phyloP scores from a whole-genome alignment of 2,329 filamentous ascomycete species.

The Sclerotinia minor region DNA sequence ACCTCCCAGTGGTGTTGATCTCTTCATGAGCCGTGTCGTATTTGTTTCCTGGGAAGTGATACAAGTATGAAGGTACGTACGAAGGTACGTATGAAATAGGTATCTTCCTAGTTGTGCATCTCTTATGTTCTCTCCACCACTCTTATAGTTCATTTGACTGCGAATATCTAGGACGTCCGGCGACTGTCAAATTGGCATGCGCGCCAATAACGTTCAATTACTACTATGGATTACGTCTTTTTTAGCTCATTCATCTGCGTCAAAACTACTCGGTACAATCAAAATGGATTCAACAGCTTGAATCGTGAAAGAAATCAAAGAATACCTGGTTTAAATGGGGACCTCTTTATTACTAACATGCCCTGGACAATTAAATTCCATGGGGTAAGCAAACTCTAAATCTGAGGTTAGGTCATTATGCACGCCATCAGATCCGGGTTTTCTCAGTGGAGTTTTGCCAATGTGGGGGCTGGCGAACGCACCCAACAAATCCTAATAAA shows the following conservation, averaged over 20 bases:
- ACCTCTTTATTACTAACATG: neutral
- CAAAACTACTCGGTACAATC: neutral
- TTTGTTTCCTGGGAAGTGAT: neutral
- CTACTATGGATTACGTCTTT: neutral
- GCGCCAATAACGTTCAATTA: neutral
- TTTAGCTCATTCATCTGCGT: neutral
- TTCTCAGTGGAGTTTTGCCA: neutral
- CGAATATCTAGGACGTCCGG: neutral
- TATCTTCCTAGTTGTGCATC: neutral
- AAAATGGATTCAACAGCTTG: neutral
- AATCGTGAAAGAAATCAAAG: neutral
- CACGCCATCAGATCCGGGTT: conserved; percentile 1
- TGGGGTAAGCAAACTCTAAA: neutral
- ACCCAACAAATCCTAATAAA: neutral
- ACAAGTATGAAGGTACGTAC: neutral
- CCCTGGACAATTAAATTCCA: neutral
- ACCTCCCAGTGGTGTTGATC: neutral
- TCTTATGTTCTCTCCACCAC: too few species aligned
- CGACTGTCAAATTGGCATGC: neutral
- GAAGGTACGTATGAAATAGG: too few species aligned
- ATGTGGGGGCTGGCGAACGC: conserved; percentile 3
- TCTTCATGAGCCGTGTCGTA: neutral
- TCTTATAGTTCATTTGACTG: neutral
- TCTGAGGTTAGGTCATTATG: conserved; percentile 9
- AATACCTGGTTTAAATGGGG: neutral